These are phyloP conservation scores for Imleria badia DNA, from an alignment of 768 basidiomycete species.

Conservation along the genomic window DNA sequence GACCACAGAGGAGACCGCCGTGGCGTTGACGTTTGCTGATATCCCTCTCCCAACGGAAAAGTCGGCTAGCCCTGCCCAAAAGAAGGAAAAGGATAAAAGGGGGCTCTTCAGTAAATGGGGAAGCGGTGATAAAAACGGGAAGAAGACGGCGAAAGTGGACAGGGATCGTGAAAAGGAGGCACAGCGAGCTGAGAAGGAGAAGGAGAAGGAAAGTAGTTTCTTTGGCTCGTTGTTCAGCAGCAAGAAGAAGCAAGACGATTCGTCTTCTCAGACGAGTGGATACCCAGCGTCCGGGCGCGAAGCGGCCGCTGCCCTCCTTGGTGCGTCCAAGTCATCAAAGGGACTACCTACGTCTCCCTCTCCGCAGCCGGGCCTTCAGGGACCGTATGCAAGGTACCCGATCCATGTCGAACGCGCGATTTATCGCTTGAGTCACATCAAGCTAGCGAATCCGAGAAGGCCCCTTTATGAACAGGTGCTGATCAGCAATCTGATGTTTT, in stretches of 20 bases:
- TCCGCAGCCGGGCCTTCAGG: constrained; percentile 42
- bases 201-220: constrained; percentile 73
- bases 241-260: constrained; percentile 84
- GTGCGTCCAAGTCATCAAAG: constrained; percentile 80
- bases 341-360: constrained; percentile 59
- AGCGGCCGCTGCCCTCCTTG: constrained; percentile 83
- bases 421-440: constrained; percentile 97
- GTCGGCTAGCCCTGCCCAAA: constrained; percentile 34
- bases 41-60: constrained; percentile 20
- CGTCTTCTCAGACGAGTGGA: constrained; percentile 36
- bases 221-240: constrained; percentile 90
- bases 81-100: constrained; percentile 75
- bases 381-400: constrained; percentile 78
- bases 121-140: constrained; percentile 52
- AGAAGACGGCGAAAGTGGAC: constrained; percentile 48
- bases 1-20: constrained; percentile 28
- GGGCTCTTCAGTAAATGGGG: constrained; percentile 68
- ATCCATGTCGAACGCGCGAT: constrained; percentile 99
- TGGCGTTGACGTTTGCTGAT: constrained; percentile 25
- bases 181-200: constrained; percentile 49
- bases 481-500: constrained; percentile 96
- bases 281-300: constrained; percentile 67
- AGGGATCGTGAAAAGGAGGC: constrained; percentile 50
- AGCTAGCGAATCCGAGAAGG: constrained; percentile 93
- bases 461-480: constrained; percentile 96